Conservation (phyloP, 306 rosid species). For the Elaeagnus macrophylla region DNA sequence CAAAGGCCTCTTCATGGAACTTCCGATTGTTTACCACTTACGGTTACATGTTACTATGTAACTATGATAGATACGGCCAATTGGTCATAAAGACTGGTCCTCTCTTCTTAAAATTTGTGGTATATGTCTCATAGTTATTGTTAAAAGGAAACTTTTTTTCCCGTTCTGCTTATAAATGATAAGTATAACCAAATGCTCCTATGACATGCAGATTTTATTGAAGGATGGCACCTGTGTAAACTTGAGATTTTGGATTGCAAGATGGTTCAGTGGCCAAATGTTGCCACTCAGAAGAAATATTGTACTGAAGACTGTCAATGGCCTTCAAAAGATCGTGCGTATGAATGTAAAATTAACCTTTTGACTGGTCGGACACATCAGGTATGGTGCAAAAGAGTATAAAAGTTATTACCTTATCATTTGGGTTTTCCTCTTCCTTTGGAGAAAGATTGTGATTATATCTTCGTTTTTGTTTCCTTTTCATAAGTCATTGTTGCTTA, state of each 20-base stretch:
- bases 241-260: conserved; percentile 85
- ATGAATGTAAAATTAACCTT: conserved; percentile 87
- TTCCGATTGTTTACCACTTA: too few species aligned
- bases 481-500: too few species aligned
- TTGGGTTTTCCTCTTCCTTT: conserved; percentile 9
- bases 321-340: conserved; percentile 67
- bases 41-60: too few species aligned
- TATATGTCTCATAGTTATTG: too few species aligned
- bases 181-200: too few species aligned
- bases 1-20: too few species aligned
- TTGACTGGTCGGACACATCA: conserved; percentile 93
- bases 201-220: conserved; percentile 44
- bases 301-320: conserved; percentile 65
- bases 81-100: too few species aligned
- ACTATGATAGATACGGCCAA: too few species aligned
- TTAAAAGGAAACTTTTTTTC: too few species aligned
- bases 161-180: too few species aligned
- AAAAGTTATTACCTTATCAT: conserved; percentile 1
- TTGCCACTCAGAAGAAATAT: conserved; percentile 41
- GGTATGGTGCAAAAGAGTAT: conserved; percentile 29
- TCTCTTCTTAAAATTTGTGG: too few species aligned
- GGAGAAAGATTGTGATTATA: neutral
- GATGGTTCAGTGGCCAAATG: conserved; percentile 67
- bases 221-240: conserved; percentile 73
- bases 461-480: too few species aligned